Percentiles rank a stretch among this genome's conserved stretches.
phyloP scores from a whole-genome alignment of 1,284 basidiomycete species.

The Ustilago xerochloae region DNA sequence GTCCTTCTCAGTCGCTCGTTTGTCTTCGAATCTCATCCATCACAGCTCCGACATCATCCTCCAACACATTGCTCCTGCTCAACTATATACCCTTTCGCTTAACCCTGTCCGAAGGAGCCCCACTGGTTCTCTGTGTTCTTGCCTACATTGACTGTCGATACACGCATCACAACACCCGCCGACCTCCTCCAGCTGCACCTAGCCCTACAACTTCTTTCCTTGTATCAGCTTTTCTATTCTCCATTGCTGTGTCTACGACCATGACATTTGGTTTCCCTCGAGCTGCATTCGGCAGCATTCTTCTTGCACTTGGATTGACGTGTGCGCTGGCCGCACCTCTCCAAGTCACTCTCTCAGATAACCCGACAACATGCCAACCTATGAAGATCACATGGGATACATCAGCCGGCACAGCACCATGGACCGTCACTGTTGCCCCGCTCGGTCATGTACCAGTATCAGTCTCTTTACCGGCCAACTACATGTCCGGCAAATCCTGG shows the following conservation, averaged over 20 bases:
- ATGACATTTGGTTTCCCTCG: not conserved
- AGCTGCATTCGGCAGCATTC: not conserved
- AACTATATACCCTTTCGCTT: conserved; percentile 3
- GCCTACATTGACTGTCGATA: not conserved
- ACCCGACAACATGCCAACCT: conserved; percentile 35
- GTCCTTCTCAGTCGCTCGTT: not conserved
- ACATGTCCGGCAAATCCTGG: conserved; percentile 31
- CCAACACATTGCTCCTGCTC: not conserved
- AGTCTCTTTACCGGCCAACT: conserved; percentile 30
- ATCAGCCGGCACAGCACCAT: conserved; percentile 39
- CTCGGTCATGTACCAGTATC: conserved; percentile 39
- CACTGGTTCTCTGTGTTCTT: no score
- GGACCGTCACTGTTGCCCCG: conserved; percentile 46
- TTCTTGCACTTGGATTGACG: conserved; percentile 19
- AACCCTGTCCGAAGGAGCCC: no score
- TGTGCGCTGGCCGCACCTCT: conserved; percentile 38
- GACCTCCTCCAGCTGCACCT: not conserved
- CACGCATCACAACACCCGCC: not conserved
- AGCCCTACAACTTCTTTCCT: no score
- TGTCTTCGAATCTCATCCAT: not conserved
- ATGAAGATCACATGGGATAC: conserved; percentile 40
- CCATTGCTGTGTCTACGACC: not conserved
- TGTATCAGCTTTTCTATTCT: no score
- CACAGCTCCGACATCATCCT: not conserved
- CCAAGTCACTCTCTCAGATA: conserved; percentile 28